Percentiles rank a stretch among this genome's conserved stretches.
Conservation (phyloP, 78 protist species). For the Dictyostelium brefeldianum region DNA sequence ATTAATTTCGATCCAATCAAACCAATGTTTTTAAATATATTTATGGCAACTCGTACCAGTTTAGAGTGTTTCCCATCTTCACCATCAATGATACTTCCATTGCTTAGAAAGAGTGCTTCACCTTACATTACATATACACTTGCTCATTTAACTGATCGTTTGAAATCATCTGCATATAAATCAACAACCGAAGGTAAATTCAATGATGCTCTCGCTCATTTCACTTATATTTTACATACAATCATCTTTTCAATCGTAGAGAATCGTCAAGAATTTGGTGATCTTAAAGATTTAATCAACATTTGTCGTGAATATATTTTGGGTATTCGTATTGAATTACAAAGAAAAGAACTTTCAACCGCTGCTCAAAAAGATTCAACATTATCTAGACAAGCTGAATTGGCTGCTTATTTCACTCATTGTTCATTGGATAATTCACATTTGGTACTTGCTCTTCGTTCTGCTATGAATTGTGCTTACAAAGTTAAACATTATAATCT, state of each 20-base stretch:
- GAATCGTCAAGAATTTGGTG: conserved; percentile 62
- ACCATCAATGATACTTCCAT: conserved; percentile 32
- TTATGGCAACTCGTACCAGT: conserved; percentile 57
- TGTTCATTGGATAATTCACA: conserved; percentile 94
- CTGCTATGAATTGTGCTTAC: conserved; percentile 88
- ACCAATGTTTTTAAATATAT: conserved; percentile 71
- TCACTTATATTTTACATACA: conserved; percentile 69
- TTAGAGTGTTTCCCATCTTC: not conserved
- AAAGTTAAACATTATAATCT: conserved; percentile 85
- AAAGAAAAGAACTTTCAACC: conserved; percentile 69
- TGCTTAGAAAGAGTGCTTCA: conserved; percentile 49
- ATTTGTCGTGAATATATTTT: conserved; percentile 95
- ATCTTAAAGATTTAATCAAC: conserved; percentile 84
- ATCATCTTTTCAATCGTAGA: conserved; percentile 72
- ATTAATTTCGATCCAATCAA: conserved; percentile 94
- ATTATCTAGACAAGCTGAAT: conserved; percentile 85
- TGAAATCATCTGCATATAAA: conserved; percentile 74
- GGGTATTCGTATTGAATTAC: conserved; percentile 91
- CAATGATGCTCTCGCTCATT: conserved; percentile 81
- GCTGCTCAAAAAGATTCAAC: not conserved
- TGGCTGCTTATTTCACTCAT: conserved; percentile 98
- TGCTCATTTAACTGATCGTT: conserved; percentile 9
- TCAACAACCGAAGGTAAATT: conserved; percentile 92
- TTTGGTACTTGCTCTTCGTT: conserved; percentile 86
- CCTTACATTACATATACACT: conserved; percentile 43